phyloP scores from a whole-genome alignment of 345 rosid species.

The Boechera retrofracta region DNA sequence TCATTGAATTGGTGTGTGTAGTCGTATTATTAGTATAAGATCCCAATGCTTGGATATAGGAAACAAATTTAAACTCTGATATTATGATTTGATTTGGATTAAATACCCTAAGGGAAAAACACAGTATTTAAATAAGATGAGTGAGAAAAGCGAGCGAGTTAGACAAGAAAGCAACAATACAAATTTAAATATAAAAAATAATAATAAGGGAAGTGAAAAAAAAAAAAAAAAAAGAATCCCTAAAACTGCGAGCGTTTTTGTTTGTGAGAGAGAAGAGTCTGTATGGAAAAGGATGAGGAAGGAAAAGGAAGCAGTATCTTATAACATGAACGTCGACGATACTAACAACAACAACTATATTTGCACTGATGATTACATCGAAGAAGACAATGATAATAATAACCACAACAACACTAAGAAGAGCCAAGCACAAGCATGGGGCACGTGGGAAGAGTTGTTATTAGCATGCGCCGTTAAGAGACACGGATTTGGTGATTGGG shows the following conservation, averaged over 20 bases:
- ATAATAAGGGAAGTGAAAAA: neutral
- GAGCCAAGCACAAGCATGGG: slow-evolving; percentile 56
- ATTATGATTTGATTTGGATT: neutral
- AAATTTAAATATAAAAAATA: slow-evolving; percentile 5
- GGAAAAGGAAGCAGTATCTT: slow-evolving; percentile 24
- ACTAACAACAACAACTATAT: slow-evolving; percentile 21
- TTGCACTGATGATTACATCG: slow-evolving; percentile 4
- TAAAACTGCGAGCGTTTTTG: slow-evolving; percentile 44
- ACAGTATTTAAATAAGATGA: slow-evolving; percentile 15
- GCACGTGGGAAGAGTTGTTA: slow-evolving; percentile 77
- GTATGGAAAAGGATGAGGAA: slow-evolving; percentile 22
- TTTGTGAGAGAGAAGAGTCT: slow-evolving; percentile 16
- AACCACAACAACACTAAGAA: slow-evolving; percentile 1
- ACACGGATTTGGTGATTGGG: slow-evolving; percentile 78
- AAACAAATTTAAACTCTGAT: neutral
- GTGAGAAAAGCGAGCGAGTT: slow-evolving; percentile 20
- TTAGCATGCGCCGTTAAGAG: slow-evolving; percentile 83
- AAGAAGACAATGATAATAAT: neutral
- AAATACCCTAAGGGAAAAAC: neutral
- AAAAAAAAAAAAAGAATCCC: slow-evolving; percentile 20
- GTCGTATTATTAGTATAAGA: neutral
- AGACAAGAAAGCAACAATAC: slow-evolving; percentile 41
- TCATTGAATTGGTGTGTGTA: neutral
- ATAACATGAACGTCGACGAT: slow-evolving; percentile 29
- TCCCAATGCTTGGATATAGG: slow-evolving; percentile 13